Evolutionary conservation across 192 early-diverging fungal genomes (phyloP), one percentile per base, ranked within the genome.

Genomic region (Lobosporangium transversale): DNA sequence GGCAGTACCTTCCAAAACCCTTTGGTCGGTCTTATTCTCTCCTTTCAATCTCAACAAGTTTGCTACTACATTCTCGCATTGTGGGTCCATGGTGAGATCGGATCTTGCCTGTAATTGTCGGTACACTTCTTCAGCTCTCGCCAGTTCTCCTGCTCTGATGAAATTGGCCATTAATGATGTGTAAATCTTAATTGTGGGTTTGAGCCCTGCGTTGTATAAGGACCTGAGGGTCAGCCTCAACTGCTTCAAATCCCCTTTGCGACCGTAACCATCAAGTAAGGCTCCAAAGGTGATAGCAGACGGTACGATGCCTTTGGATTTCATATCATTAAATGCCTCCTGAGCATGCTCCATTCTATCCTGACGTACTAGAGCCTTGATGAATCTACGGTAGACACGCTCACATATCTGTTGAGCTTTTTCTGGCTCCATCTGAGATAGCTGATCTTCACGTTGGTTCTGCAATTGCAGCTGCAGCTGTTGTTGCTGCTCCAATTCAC

Each of bases 101-200:
- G 56, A 23, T 7, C 64, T 49, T 7, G 9, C 15, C 17, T 43
- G 18, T n/a, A 70, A 33, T 20, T 76, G 51, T 6, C 51, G 42
- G 20, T 55, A 66, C 6, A 67, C 53, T 31, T 76, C 35, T 9
- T 60, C 29, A 1, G 73, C 73, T 40, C 27, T 26, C 20, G 60
- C 36, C 10, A 76, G 26, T 17, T 58, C 37, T 14, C 59, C 64
- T 1, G 64, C 73, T 31, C 64, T 40, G 47, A 76, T 62, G 43
- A 67, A 76, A 24, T 67, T 76, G 15, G 50, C 30, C 27, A 76
- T 67, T 52, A 76, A 18, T 2, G 73, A 76, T 2, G 73, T 76
- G n/a, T 67, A 76, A 17, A 76, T 76, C 52, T 43, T 43, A 17
- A 76, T 26, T 17, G 50, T 76, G 32, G 59, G 58, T 2, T 18